A percentile compares a stretch with the other conserved stretches of the same genome.
Conservation (phyloP, 1,139 yeast species). For the Geotrichum reessii region DNA sequence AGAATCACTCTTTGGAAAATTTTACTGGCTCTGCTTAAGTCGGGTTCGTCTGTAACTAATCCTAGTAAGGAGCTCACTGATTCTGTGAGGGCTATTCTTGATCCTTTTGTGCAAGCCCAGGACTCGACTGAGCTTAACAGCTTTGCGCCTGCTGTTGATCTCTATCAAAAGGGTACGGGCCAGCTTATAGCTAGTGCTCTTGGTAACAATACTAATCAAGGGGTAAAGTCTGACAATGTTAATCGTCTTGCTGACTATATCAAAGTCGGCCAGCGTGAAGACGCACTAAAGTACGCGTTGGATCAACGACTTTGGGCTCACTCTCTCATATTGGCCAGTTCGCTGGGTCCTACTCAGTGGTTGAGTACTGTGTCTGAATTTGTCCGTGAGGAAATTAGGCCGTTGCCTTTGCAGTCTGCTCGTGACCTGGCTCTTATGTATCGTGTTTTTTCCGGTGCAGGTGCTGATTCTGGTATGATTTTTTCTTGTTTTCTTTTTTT, state of each 20-base stretch:
- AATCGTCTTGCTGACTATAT: constrained; percentile 36
- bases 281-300: constrained; percentile 60
- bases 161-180: constrained; percentile 6
- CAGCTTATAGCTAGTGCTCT: constrained; percentile 24
- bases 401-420: constrained; percentile 35
- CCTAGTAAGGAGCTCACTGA: constrained; percentile 11
- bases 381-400: constrained; percentile 41
- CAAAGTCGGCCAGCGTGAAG: constrained; percentile 60
- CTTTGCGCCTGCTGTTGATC: constrained; percentile 18
- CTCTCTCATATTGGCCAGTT: constrained; percentile 63
- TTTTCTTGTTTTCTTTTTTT: background rate
- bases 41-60: constrained; percentile 23
- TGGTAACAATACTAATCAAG: constrained; percentile 20
- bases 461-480: constrained; percentile 40
- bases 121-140: constrained; percentile 20
- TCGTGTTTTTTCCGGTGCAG: constrained; percentile 61
- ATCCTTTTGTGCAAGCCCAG: constrained; percentile 16
- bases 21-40: constrained; percentile 27
- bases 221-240: constrained; percentile 27
- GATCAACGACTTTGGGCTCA: constrained; percentile 73
- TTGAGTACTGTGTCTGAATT: constrained; percentile 51
- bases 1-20: constrained; percentile 33
- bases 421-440: constrained; percentile 58
- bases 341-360: constrained; percentile 61
- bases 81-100: constrained; percentile 10